Evolutionary conservation across 352 stramenopile genomes (phyloP), one percentile per base, ranked within the genome.

Genomic region (Phytopythium cucurbitacearum): DNA sequence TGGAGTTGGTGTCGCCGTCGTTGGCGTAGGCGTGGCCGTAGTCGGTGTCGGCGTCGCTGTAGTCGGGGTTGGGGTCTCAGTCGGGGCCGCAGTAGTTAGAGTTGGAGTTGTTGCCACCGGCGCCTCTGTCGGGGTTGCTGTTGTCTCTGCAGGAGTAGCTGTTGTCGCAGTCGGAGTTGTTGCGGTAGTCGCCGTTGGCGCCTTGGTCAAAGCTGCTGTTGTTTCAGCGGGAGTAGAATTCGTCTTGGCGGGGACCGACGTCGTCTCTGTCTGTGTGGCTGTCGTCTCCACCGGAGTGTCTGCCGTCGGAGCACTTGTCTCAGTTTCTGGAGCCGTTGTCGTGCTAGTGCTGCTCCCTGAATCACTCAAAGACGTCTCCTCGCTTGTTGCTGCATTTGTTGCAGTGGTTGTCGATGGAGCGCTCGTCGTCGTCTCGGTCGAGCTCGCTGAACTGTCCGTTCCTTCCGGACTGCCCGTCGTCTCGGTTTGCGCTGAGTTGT

Each of bases 11-110:
- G 55, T 45, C 3, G 46, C 12, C 3, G 16, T 16, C 6, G 37
- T 11, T 3, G 45, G 28, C 21, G 42, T 51, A 3, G 48, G n/a
- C 33, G 44, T 13, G 21, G 45, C 28, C 50, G 60, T 40, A 1
- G 49, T 43, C 3, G 53, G 21, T 52, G 51, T 21, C 34, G 39
- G 52, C 38, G 47, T 33, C 16, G 33, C 32, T n/a, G 59, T 40
- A 3, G 45, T 40, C 11, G 50, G 55, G 15, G 43, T 21, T 33
- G 41, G 11, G 11, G 51, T 51, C 39, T 33, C 5, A 39, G 54
- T 49, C 33, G 43, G 41, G 21, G 21, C 21, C 21, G 21, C 21
- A 28, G 21, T 28, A 33, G 43, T 57, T 44, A 33, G 37, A 12
- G 47, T 51, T 2, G 60, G 44, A 15, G 38, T 40, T 34, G 53